Evolutionary conservation across 192 early-diverging fungal genomes (phyloP).

Genomic region (Geranomyces variabilis): DNA sequence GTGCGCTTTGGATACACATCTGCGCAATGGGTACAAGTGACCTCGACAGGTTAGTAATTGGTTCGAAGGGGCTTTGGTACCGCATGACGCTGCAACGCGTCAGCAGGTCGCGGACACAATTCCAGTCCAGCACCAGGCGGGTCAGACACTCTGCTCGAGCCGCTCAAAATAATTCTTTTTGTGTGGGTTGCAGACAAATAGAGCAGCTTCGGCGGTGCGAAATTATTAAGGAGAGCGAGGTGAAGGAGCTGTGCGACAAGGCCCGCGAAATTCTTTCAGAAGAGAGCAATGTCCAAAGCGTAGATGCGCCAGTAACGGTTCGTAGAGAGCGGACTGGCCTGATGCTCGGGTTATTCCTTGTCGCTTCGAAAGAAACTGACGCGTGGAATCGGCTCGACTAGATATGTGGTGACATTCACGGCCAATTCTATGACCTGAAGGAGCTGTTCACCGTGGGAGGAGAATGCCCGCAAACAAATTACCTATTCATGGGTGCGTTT

Average conservation of each 20-base stretch:
- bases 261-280: slow-evolving; percentile 95
- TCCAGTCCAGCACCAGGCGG: no score
- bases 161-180: no score
- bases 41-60: slow-evolving; percentile 7
- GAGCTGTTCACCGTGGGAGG: slow-evolving; percentile 98
- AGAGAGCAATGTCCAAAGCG: slow-evolving; percentile 93
- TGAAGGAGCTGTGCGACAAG: slow-evolving; percentile 91
- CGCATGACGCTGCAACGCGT: background rate
- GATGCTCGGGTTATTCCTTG: no score
- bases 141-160: no score
- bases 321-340: slow-evolving; percentile 5
- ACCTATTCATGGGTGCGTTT: slow-evolving; percentile 87
- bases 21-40: slow-evolving; percentile 5
- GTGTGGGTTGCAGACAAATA: slow-evolving; percentile 55
- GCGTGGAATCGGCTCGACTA: slow-evolving; percentile 4
- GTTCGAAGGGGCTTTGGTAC: background rate
- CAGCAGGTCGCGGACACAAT: no score
- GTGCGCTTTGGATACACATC: no score
- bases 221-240: slow-evolving; percentile 89
- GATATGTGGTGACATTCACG: slow-evolving; percentile 98
- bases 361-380: no score
- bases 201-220: slow-evolving; percentile 87
- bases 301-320: slow-evolving; percentile 94
- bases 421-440: slow-evolving; percentile 98
- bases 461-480: slow-evolving; percentile 95